phyloP scores from a whole-genome alignment of 345 rosid genomes.

The Citrus cavaleriei region DNA sequence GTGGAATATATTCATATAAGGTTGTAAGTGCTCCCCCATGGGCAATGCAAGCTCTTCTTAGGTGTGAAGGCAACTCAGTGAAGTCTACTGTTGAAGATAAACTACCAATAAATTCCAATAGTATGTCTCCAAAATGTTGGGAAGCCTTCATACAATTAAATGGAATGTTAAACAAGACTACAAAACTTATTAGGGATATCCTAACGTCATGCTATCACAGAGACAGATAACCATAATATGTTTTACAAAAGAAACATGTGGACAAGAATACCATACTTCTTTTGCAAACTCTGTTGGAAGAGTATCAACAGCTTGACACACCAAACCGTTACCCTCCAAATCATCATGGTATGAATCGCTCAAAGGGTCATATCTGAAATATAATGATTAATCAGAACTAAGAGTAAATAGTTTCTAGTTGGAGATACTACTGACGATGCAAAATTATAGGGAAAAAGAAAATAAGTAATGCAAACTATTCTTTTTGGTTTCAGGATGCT shows the following conservation, averaged over 20 bases:
- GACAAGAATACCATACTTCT: slow-evolving; percentile 48
- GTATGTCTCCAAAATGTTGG: slow-evolving; percentile 86
- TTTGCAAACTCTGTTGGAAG: slow-evolving; percentile 96
- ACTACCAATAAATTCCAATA: slow-evolving; percentile 64
- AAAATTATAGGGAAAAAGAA: neutral
- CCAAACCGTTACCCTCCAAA: slow-evolving; percentile 81
- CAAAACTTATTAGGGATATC: slow-evolving; percentile 3
- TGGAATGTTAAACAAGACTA: slow-evolving; percentile 9
- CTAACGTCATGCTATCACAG: neutral
- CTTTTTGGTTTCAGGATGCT: neutral
- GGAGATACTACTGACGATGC: neutral
- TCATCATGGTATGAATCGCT: slow-evolving; percentile 58
- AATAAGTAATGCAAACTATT: neutral
- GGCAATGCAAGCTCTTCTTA: slow-evolving; percentile 83
- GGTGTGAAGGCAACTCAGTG: slow-evolving; percentile 57
- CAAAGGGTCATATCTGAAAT: slow-evolving; percentile 58
- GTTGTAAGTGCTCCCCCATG: slow-evolving; percentile 69
- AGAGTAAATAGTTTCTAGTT: neutral
- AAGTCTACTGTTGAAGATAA: slow-evolving; percentile 63
- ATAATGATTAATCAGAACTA: neutral
- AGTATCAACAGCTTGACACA: slow-evolving; percentile 80
- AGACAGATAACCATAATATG: neutral
- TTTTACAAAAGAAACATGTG: neutral
- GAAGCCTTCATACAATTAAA: slow-evolving; percentile 61
- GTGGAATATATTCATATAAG: slow-evolving; percentile 72